Conservation (phyloP, 2,329 filamentous ascomycete genomes). For the Bipolaris bicolor region DNA sequence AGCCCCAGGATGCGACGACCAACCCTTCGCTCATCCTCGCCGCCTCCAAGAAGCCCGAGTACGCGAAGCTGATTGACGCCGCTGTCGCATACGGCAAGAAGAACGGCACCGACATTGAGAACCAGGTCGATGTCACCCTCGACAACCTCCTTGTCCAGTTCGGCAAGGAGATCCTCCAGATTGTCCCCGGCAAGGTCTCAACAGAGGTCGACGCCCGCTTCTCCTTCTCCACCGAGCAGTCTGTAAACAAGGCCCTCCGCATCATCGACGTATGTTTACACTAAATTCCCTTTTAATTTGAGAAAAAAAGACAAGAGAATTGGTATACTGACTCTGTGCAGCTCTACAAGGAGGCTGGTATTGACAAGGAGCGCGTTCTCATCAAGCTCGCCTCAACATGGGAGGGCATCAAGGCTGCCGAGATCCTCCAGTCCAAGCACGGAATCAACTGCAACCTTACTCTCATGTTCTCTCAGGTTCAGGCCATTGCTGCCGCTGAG, state of each 20-base stretch:
- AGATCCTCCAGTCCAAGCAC: constrained; percentile 95
- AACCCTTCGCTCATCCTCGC: constrained; percentile 99
- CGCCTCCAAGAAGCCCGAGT: constrained; percentile 97
- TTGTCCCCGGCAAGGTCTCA: constrained; percentile 97
- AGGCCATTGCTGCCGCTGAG: constrained; percentile 96
- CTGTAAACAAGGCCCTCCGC: constrained; percentile 93
- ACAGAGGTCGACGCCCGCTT: constrained; percentile 96
- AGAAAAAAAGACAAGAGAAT: background rate
- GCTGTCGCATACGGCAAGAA: constrained; percentile 87
- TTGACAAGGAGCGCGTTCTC: constrained; percentile 90
- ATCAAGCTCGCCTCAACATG: constrained; percentile 99
- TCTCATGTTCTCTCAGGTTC: constrained; percentile 94
- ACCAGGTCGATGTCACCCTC: constrained; percentile 86
- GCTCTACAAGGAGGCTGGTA: constrained; percentile 93
- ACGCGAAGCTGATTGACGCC: constrained; percentile 86
- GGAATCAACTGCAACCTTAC: constrained; percentile 98
- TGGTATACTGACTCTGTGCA: constrained; percentile 51
- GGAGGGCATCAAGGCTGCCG: constrained; percentile 99
- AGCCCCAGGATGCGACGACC: constrained; percentile 99
- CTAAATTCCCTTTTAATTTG: background rate
- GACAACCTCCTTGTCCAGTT: constrained; percentile 97
- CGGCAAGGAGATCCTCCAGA: constrained; percentile 94
- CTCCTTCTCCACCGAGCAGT: constrained; percentile 93
- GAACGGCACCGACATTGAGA: constrained; percentile 69
- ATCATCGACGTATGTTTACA: constrained; percentile 80